Percentiles rank a stretch among this genome's conserved stretches.
phyloP scores from a whole-genome alignment of 1,284 basidiomycete species.

The Bjerkandera adusta region DNA sequence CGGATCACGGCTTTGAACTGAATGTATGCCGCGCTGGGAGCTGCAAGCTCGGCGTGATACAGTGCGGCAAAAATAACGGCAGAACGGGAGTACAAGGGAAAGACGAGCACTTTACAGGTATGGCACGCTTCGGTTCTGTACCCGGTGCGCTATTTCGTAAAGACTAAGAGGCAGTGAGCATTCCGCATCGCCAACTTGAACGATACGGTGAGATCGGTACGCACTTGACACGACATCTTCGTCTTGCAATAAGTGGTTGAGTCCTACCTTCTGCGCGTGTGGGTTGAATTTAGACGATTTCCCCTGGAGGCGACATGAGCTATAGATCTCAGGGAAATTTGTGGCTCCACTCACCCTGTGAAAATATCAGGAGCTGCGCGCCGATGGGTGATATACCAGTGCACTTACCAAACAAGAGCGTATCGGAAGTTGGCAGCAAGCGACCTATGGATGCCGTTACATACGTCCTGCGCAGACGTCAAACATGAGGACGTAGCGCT shows the following conservation, averaged over 20 bases:
- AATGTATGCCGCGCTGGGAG: too few relatives aligned
- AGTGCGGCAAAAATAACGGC: too few relatives aligned
- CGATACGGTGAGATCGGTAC: conserved; percentile 31
- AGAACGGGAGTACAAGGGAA: too few relatives aligned
- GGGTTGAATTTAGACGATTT: conserved; percentile 90
- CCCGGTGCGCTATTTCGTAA: conserved; percentile 39
- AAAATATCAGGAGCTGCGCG: conserved; percentile 9
- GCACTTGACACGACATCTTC: conserved; percentile 93
- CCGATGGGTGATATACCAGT: not conserved
- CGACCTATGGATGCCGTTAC: conserved; percentile 89
- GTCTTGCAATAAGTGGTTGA: conserved; percentile 85
- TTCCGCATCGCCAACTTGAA: not conserved
- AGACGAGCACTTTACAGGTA: too few relatives aligned
- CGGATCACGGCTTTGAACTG: too few relatives aligned
- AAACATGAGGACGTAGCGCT: not conserved
- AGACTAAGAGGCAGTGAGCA: conserved; percentile 25
- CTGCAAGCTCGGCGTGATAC: too few relatives aligned
- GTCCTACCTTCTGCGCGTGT: conserved; percentile 91
- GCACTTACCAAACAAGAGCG: conserved; percentile 81
- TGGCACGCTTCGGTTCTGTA: too few relatives aligned
- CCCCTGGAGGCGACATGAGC: conserved; percentile 42
- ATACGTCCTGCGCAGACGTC: conserved; percentile 59
- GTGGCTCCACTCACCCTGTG: too few relatives aligned
- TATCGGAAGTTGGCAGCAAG: conserved; percentile 90
- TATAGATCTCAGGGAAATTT: too few relatives aligned